Evolutionary conservation across 345 rosid species (phyloP).

Genomic region (Hibiscus trionum): DNA sequence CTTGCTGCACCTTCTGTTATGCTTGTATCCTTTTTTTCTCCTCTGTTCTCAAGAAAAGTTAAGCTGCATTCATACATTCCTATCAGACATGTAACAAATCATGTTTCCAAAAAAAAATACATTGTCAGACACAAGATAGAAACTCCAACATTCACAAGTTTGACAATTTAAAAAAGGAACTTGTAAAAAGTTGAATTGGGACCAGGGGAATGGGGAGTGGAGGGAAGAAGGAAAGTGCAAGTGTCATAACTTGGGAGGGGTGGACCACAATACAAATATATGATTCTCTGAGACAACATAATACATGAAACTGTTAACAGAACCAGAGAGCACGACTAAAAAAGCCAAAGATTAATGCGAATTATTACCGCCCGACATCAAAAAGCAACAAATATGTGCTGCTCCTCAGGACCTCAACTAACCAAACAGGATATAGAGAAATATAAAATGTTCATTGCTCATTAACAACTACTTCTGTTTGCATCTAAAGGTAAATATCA

Average conservation of each 20-base stretch:
- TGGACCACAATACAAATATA: slow-evolving; percentile 26
- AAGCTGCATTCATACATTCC: slow-evolving; percentile 29
- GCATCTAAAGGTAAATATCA: neutral
- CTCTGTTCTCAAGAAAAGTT: slow-evolving; percentile 40
- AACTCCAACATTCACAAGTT: neutral
- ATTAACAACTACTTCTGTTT: neutral
- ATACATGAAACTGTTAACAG: slow-evolving; percentile 5
- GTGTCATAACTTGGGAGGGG: slow-evolving; percentile 7
- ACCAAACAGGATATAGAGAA: neutral
- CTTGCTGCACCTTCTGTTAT: slow-evolving; percentile 25
- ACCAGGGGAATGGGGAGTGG: neutral
- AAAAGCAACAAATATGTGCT: neutral
- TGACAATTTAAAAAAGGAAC: neutral
- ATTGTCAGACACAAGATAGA: neutral
- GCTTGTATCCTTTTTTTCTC: slow-evolving; percentile 36
- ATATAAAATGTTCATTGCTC: neutral
- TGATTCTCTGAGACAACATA: slow-evolving; percentile 10
- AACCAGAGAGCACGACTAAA: slow-evolving; percentile 2
- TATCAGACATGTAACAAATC: slow-evolving; percentile 10
- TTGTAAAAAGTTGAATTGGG: slow-evolving; percentile 2
- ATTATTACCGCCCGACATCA: neutral
- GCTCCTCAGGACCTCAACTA: slow-evolving; percentile 2
- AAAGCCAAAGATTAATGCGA: neutral
- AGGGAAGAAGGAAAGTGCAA: slow-evolving; percentile 2
- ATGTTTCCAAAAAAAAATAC: slow-evolving; percentile 1